phyloP scores from a whole-genome alignment of 345 rosid species.

The Cardamine occulta region DNA sequence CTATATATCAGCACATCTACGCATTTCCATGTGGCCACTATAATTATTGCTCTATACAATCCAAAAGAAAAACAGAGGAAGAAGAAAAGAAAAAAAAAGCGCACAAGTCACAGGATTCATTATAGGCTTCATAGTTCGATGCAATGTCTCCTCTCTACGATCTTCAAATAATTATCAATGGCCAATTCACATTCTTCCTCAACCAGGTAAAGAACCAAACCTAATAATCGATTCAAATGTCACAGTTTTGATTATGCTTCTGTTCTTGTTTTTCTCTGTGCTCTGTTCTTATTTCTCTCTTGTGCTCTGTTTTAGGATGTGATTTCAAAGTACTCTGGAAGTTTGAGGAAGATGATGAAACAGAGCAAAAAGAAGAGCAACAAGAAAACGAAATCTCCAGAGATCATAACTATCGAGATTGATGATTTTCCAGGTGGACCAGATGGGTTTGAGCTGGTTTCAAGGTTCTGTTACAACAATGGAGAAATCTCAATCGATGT shows the following conservation, averaged over 20 bases:
- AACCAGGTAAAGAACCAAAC: conserved; percentile 48
- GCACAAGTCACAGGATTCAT: conserved; percentile 32
- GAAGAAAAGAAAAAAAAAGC: not conserved
- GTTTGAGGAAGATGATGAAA: conserved; percentile 59
- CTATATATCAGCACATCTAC: conserved; percentile 5
- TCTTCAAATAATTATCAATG: conserved; percentile 54
- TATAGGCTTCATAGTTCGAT: conserved; percentile 22
- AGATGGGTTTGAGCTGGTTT: conserved; percentile 66
- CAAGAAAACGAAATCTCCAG: conserved; percentile 35
- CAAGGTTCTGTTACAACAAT: conserved; percentile 67
- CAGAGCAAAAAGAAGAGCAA: conserved; percentile 49
- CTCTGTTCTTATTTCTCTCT: conserved; percentile 5
- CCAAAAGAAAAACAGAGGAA: conserved; percentile 27
- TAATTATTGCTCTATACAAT: conserved; percentile 33
- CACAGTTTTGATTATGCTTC: not conserved
- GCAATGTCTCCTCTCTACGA: conserved; percentile 50
- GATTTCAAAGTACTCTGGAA: conserved; percentile 54
- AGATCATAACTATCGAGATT: conserved; percentile 49
- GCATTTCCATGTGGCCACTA: conserved; percentile 40
- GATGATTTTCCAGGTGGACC: conserved; percentile 71
- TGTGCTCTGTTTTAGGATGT: conserved; percentile 51
- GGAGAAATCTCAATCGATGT: conserved; percentile 51
- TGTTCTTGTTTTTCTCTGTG: conserved; percentile 1
- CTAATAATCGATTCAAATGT: not conserved
- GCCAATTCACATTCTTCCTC: conserved; percentile 56